Evolutionary conservation across 1,284 basidiomycete species (phyloP), one percentile per base, ranked within the genome.

Genomic region (Thelephora terrestris): DNA sequence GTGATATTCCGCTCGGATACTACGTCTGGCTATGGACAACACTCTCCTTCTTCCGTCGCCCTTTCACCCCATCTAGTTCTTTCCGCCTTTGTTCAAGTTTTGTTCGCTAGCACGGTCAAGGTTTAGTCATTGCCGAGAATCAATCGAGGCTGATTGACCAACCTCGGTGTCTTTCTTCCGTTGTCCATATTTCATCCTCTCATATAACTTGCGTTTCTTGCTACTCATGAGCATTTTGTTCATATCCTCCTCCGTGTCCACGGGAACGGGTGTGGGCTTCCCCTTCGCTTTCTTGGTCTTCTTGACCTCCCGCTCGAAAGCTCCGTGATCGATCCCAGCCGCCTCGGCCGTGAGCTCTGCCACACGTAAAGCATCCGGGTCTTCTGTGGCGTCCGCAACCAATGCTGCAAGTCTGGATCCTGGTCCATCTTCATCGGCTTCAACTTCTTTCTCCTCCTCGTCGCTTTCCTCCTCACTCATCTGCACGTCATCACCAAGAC

Each of bases 181-280:
- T 63, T 94, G 79, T 53, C 85, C 83, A 66, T 91, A 83, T 69
- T 92, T 91, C 80, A 98, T 88, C 71, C 90, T 89, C 67, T 95
- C 91, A 70, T 96, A 98, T 58, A 99, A 67, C 70, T 96, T 97
- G 59, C 85, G 79, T 69, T 97, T 89, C 71, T 90, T 94, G 71
- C 94, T 96, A 70, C 90, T 95, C 82, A 99, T 85, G 81, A 99
- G 80, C 81, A 96, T 96, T 76, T 95, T 96, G 67, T 92, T 89
- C 85, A 97, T 91, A 61, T 95, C 87, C 63, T 85, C 75, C 63
- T 96, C 92, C 14, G 67, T 72, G 25, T 71, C 66, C 53, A 56
- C 68, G 57, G 62, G 70, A 55, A 37, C 58, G 48, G 49, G 53
- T 51, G 24, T 55, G 43, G 60, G 61, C 48, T 62, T 64, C 58